Evolutionary conservation across 2,329 filamentous ascomycete species (phyloP).

Genomic region (Colletotrichum siamense): DNA sequence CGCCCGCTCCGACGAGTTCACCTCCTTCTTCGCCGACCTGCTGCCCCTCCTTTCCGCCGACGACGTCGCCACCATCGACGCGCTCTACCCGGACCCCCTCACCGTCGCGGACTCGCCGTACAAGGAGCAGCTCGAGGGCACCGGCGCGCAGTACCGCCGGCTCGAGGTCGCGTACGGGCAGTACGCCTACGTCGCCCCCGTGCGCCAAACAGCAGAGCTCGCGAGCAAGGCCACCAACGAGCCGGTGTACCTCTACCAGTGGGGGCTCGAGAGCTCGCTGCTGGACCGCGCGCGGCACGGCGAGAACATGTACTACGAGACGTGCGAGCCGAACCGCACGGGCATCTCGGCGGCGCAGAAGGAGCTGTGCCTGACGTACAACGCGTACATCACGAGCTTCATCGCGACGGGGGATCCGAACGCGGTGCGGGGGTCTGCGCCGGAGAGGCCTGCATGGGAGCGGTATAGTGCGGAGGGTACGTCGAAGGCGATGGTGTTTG

Average conservation of each 20-base stretch:
- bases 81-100: conserved; percentile 60
- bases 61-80: conserved; percentile 60
- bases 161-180: conserved; percentile 67
- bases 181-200: conserved; percentile 70
- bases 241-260: conserved; percentile 56
- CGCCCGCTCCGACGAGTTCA: conserved; percentile 38
- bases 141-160: conserved; percentile 61
- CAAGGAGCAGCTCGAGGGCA: conserved; percentile 22
- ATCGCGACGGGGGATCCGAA: conserved; percentile 21
- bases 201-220: conserved; percentile 62
- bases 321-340: conserved; percentile 37
- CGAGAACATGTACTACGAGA: conserved; percentile 39
- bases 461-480: conserved; percentile 10
- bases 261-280: conserved; percentile 48
- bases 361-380: conserved; percentile 44
- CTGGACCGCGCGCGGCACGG: conserved; percentile 51
- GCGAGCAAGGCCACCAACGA: conserved; percentile 40
- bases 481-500: conserved; percentile 59
- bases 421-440: background rate
- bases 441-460: conserved; percentile 44
- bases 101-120: conserved; percentile 13
- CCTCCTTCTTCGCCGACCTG: conserved; percentile 66
- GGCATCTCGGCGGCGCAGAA: conserved; percentile 44
- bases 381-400: conserved; percentile 44
- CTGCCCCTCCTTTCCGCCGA: conserved; percentile 59